Base-by-base conservation (phyloP, 768 basidiomycete species). In the Trichaptum fuscoviolaceum region DNA sequence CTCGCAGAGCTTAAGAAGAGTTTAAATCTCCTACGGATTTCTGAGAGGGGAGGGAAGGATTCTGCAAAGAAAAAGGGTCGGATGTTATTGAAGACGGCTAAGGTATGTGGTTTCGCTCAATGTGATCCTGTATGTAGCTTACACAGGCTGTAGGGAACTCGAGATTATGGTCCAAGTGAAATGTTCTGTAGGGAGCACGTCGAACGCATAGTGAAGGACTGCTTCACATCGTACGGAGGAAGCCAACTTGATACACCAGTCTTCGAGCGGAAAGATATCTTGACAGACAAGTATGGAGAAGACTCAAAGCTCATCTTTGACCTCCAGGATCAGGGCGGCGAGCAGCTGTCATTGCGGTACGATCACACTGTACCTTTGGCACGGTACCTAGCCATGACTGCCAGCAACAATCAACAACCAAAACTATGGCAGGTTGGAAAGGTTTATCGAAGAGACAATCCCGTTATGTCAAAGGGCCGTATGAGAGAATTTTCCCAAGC, bases 401-500 rank as follows among this genome's bases (percentile, higher is more conserved):
- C 93, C n/a, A 87, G 87, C n/a, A 89, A 83, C 69, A 84, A 76
- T 70, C 79, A 84, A 7, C 87, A 88, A 70, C 80, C 88, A 68
- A 99, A 99, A 79, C 76, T 98, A 17, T 99, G 95, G 89, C 97
- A 99, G 76, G 89, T 99, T 63, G 96, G 95, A n/a, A 99, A 99
- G 79, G 97, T 99, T 23, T 99, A 99, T 77, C 83, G 97, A 68
- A 81, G 97, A 74, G 97, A 99, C 77, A 94, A 89, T 69, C 97
- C 97, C 0, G 96, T 96, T 66, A 95, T 99, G 90, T 91, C 89
- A 30, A 99, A 99, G 80, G 97, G 97, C 0, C 84, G 97, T 27
- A 97, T 99, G 96, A 86, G 97, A 67, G 97, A 99, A 80, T 99
- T 99, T 73, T 93, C 91, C 73, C 97, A 99, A 77, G 97, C 96